Conservation (phyloP, 1,284 basidiomycete species). For the Porogramme epimiltina region DNA sequence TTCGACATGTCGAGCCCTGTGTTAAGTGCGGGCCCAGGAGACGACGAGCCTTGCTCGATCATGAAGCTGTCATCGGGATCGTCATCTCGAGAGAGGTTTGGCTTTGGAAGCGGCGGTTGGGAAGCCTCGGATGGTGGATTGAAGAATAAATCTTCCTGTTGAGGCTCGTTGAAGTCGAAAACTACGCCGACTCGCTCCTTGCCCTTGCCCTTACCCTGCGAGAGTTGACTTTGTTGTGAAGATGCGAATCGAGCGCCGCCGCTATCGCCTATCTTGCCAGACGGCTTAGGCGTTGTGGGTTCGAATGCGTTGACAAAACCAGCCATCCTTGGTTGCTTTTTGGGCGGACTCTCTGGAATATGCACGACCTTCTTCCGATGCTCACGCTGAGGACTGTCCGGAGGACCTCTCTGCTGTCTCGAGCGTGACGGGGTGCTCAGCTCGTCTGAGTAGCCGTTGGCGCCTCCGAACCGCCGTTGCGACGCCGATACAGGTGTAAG, state of each 20-base stretch:
- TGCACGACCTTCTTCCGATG: slow-evolving; percentile 13
- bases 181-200: slow-evolving; percentile 10
- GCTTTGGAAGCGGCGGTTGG: not conserved
- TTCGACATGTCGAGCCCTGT: not conserved
- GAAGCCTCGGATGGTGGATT: slow-evolving; percentile 1
- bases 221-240: slow-evolving; percentile 3
- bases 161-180: slow-evolving; percentile 1
- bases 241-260: slow-evolving; percentile 6
- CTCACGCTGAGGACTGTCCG: slow-evolving; percentile 15
- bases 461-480: slow-evolving; percentile 42
- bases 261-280: slow-evolving; percentile 3
- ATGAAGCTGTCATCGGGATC: slow-evolving; percentile 22
- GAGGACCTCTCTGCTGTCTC: slow-evolving; percentile 31
- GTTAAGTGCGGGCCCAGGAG: not conserved
- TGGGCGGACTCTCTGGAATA: slow-evolving; percentile 18
- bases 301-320: slow-evolving; percentile 41
- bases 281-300: slow-evolving; percentile 19
- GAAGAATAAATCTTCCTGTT: slow-evolving; percentile 13
- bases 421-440: slow-evolving; percentile 42
- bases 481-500: slow-evolving; percentile 41
- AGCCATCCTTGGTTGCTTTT: slow-evolving; percentile 17
- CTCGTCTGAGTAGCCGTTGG: slow-evolving; percentile 25
- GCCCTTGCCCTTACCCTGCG: slow-evolving; percentile 25
- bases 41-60: not conserved
- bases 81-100: not conserved